Conservation (phyloP, 306 rosid species). For the Cucumis sativus region Cucumber_9930_V3 NC_026658.2:3977001-3977500, state of each 20-base stretch:
- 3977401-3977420: constrained; percentile 23
- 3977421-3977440: background rate
- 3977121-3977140: constrained; percentile 66
- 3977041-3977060: constrained; percentile 50
- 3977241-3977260: constrained; percentile 82
- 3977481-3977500: constrained; percentile 78
- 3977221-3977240: constrained; percentile 90
- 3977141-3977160: constrained; percentile 75
- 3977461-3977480: constrained; percentile 79
- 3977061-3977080: constrained; percentile 59
- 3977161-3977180: constrained; percentile 57
- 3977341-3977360: constrained; percentile 61
- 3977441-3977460: constrained; percentile 28
- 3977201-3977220: constrained; percentile 91
- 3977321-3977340: constrained; percentile 35
- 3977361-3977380: constrained; percentile 60
- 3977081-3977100: constrained; percentile 49
- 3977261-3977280: constrained; percentile 63
- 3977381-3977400: constrained; percentile 23
- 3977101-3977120: constrained; percentile 35
- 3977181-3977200: constrained; percentile 88
- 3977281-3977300: constrained; percentile 58
- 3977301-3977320: constrained; percentile 53
- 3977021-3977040: constrained; percentile 49
- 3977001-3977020: constrained; percentile 54